Conservation (phyloP, 2,329 filamentous ascomycete genomes). For the Elsinoe necatrix region DNA sequence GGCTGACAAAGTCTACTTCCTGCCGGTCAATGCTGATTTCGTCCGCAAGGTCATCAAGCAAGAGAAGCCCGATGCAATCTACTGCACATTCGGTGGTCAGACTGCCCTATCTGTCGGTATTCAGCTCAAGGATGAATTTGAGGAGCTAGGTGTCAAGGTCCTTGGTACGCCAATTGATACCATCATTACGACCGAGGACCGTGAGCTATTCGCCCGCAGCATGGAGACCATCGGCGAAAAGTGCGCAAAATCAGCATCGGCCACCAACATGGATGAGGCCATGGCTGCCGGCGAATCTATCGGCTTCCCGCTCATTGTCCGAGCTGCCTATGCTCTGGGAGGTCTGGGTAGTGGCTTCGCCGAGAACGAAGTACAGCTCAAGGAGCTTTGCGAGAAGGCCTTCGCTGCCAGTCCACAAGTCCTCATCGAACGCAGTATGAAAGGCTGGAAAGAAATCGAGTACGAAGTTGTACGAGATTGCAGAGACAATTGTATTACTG, state of each 20-base stretch:
- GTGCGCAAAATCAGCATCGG: slow-evolving; percentile 93
- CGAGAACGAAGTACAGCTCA: slow-evolving; percentile 71
- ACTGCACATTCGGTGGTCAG: slow-evolving; percentile 95
- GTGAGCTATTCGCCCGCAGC: slow-evolving; percentile 91
- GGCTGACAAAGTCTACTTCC: slow-evolving; percentile 97
- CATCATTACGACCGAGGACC: slow-evolving; percentile 96
- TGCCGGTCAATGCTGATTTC: slow-evolving; percentile 93
- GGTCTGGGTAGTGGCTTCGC: slow-evolving; percentile 94
- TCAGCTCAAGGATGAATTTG: slow-evolving; percentile 94
- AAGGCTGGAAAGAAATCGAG: slow-evolving; percentile 99
- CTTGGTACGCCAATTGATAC: slow-evolving; percentile 95
- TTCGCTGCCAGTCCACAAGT: slow-evolving; percentile 94
- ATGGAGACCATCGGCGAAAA: slow-evolving; percentile 99
- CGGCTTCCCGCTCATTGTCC: slow-evolving; percentile 92
- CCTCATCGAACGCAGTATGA: slow-evolving; percentile 96
- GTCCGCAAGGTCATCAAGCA: slow-evolving; percentile 95
- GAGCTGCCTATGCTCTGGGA: slow-evolving; percentile 91
- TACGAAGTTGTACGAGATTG: slow-evolving; percentile 96
- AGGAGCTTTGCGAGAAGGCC: slow-evolving; percentile 86
- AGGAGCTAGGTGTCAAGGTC: slow-evolving; percentile 82
- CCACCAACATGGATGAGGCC: slow-evolving; percentile 79
- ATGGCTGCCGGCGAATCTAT: slow-evolving; percentile 82
- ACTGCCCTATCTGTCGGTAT: slow-evolving; percentile 96
- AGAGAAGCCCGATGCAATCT: slow-evolving; percentile 92
- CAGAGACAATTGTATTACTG: slow-evolving; percentile 96